Percentiles rank a stretch among this genome's conserved stretches.
These are phyloP conservation scores for Iberis pinnata DNA, from an alignment of 345 rosid species.

Conservation along the genomic window DNA sequence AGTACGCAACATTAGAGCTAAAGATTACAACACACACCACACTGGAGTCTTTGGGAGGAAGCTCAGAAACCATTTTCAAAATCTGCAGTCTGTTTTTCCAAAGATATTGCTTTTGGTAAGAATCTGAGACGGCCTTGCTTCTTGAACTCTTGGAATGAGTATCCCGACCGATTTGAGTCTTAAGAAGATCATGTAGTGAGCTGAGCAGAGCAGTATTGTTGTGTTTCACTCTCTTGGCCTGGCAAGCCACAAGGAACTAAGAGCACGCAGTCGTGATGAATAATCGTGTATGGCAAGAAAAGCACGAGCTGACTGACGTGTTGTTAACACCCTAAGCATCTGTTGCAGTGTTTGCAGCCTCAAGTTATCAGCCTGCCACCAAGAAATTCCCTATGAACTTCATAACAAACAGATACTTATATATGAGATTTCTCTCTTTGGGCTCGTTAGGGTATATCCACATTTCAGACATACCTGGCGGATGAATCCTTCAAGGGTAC, in stretches of 20 bases:
- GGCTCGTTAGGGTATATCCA: slow-evolving; percentile 6
- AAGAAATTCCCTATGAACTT: slow-evolving; percentile 26
- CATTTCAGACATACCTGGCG: slow-evolving; percentile 47
- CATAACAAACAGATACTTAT: slow-evolving; percentile 17
- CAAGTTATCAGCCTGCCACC: slow-evolving; percentile 84
- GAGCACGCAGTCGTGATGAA: slow-evolving; percentile 83
- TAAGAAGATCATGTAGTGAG: too few species aligned
- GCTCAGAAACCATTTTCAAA: slow-evolving; percentile 14
- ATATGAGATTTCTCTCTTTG: slow-evolving; percentile 12
- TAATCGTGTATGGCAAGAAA: slow-evolving; percentile 91
- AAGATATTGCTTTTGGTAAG: slow-evolving; percentile 24
- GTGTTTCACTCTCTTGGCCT: slow-evolving; percentile 74
- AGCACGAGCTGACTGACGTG: slow-evolving; percentile 92
- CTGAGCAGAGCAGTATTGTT: not conserved
- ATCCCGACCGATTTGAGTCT: slow-evolving; percentile 19
- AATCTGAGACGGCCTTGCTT: slow-evolving; percentile 21
- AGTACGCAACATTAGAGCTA: slow-evolving; percentile 27
- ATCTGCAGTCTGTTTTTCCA: slow-evolving; percentile 19
- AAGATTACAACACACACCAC: slow-evolving; percentile 28
- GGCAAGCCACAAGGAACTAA: slow-evolving; percentile 97
- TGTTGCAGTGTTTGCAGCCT: slow-evolving; percentile 91
- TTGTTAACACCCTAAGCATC: slow-evolving; percentile 79
- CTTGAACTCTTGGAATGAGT: slow-evolving; percentile 22
- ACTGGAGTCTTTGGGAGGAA: slow-evolving; percentile 17
- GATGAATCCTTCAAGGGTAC: slow-evolving; percentile 79